phyloP scores from a whole-genome alignment of 2,329 filamentous ascomycete species.

The Trichoderma aggressivum region DNA sequence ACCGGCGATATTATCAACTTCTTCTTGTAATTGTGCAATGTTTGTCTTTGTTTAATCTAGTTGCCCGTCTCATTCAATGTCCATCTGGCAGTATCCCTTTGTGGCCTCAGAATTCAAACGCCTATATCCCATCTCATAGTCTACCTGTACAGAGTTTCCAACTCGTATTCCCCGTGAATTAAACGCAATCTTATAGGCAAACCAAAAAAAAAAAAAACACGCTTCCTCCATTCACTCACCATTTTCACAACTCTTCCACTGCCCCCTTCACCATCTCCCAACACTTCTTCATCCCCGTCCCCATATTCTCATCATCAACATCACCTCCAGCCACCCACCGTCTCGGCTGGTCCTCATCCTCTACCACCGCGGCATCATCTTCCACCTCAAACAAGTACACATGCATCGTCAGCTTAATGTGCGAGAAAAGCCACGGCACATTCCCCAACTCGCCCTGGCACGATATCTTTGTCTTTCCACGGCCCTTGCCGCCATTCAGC shows the following conservation, averaged over 20 bases:
- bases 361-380: background rate
- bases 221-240: background rate
- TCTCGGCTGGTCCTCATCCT: slow-evolving; percentile 32
- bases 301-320: slow-evolving; percentile 52
- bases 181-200: background rate
- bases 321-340: slow-evolving; percentile 37
- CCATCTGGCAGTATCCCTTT: background rate
- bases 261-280: slow-evolving; percentile 43
- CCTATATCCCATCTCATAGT: background rate
- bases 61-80: background rate
- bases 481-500: slow-evolving; percentile 18
- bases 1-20: background rate
- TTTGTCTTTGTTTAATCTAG: background rate
- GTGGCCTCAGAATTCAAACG: background rate
- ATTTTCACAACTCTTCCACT: background rate
- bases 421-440: slow-evolving; percentile 57
- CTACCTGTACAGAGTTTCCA: background rate
- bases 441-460: slow-evolving; percentile 45
- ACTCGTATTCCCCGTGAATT: background rate
- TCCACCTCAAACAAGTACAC: slow-evolving; percentile 48
- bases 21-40: background rate
- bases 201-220: background rate
- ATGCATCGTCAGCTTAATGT: slow-evolving; percentile 56
- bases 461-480: slow-evolving; percentile 23
- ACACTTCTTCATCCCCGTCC: slow-evolving; percentile 57